A percentile compares a stretch with the other conserved stretches of the same genome.
Conservation (phyloP, 495 filamentous ascomycete species). For the Neurospora africana region DNA sequence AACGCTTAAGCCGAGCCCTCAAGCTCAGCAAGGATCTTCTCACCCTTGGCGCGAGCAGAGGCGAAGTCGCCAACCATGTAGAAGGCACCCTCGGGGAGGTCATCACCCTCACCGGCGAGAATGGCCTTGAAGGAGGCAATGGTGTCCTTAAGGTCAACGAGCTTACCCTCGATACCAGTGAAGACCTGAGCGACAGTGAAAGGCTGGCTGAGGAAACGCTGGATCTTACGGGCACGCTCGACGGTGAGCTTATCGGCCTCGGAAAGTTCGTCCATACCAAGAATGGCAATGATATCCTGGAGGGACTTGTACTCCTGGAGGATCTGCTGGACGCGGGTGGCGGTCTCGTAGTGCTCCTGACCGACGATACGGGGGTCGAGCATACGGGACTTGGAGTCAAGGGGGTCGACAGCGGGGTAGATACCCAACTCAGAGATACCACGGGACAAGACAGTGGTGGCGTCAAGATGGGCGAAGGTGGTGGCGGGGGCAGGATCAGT, state of each 20-base stretch:
- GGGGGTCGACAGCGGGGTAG: slow-evolving; percentile 98
- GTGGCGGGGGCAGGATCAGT: slow-evolving; percentile 98
- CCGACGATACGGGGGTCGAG: slow-evolving; percentile 97
- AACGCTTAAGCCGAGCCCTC: slow-evolving; percentile 42
- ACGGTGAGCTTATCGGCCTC: slow-evolving; percentile 99
- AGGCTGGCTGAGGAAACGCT: slow-evolving; percentile 98
- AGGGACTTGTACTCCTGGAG: slow-evolving; percentile 99
- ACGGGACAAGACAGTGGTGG: slow-evolving; percentile 99
- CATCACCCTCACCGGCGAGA: slow-evolving; percentile 88
- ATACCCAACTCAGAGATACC: slow-evolving; percentile 99
- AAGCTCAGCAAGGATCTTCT: slow-evolving; percentile 97
- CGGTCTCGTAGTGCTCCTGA: slow-evolving; percentile 92
- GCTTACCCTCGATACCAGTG: slow-evolving; percentile 95
- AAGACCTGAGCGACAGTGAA: slow-evolving; percentile 99
- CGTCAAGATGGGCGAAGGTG: slow-evolving; percentile 99
- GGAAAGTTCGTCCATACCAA: slow-evolving; percentile 99
- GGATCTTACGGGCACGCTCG: slow-evolving; percentile 99
- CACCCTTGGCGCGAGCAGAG: slow-evolving; percentile 89
- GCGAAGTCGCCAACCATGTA: slow-evolving; percentile 98
- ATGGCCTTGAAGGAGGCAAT: slow-evolving; percentile 96
- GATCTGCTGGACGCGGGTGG: slow-evolving; percentile 93
- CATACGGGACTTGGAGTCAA: slow-evolving; percentile 99
- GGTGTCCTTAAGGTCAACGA: slow-evolving; percentile 98
- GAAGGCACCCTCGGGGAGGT: slow-evolving; percentile 91
- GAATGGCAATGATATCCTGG: slow-evolving; percentile 99